Base-by-base conservation (phyloP, 768 basidiomycete genomes). In the Mrakia hoshinonis region DNA sequence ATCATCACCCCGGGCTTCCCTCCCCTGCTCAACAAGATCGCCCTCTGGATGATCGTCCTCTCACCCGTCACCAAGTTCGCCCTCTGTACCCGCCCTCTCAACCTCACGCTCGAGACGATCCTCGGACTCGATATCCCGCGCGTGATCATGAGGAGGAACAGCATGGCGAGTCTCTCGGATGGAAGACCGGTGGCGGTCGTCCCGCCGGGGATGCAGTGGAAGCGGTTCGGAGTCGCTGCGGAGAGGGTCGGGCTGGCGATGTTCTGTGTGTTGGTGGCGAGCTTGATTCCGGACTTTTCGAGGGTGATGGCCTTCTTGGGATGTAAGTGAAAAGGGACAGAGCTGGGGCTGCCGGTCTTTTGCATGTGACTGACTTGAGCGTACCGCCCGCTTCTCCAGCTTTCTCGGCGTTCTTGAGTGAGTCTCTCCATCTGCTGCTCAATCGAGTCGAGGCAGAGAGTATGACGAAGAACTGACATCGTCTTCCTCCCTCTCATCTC, bases 21-120 rank as follows among this genome's bases (percentile, higher is more conserved):
- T 72, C 81, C 83, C 20, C 74, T 79, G 4, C 80, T 96, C 22
- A 96, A 93, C 77, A 81, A 85, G 58, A 71, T 89, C 39, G 88
- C 87, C 11, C 82, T 94, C 55, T 94, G 91, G 90, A 86, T 92
- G 82, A 86, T 97, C 43, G 94, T 92, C 12, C 80, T 91, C 61
- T 85, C 84, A 70, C 76, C 77, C 62, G 75, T 79, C 22, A 87
- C 92, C 1, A 97, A 98, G 79, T 96, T 90, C 77, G 90, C 91
- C 12, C 81, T 98, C 55, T 85, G 86, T 55, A 88, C 87, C 1
- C 83, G 91, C 77, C 93, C 91, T 86, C 84, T 97, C 49, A 91
- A 89, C 76, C 79, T 90, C 54, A 94, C 91, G 0, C 80, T 96
- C 64, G 92, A 94, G 77, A 85, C 86, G 68, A 78, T 91, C 58